Evolutionary conservation across 2,329 filamentous ascomycete genomes (phyloP), one percentile per base, ranked within the genome.

Genomic region (Fusarium luffae): DNA sequence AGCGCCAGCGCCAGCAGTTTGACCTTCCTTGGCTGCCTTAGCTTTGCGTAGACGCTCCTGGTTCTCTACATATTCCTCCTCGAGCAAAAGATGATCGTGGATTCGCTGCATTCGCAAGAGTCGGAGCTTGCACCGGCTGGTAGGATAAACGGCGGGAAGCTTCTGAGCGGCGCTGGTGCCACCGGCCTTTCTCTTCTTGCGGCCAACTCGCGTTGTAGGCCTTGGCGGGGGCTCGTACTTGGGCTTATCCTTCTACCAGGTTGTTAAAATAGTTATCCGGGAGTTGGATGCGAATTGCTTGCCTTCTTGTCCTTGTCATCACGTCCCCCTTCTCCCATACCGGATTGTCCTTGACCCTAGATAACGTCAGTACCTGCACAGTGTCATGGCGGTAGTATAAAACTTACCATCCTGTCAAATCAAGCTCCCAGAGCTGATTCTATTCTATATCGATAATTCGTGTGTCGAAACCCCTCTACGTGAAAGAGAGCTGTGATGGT

Each of bases 11-110:
- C 94, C 93, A 30, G 87, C 85, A 27, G 85, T 87, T 62, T 87
- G 84, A 58, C 88, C 90, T 73, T 92, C 91, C 78, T 93, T 92
- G 58, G 89, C 91, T 2, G 90, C 88, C 86, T 97, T 98, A 69
- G 94, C 92, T 82, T 97, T 98, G 76, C 97, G 91, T 76, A 98
- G 85, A 47, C 93, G 93, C 83, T 99, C 96, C 83, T 99, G 96
- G 81, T 99, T 99, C 85, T 98, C 95, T 68, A 99, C 96, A 73
- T 97, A 99, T 82, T 99, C 96, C 80, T 99, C 96, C 81, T 99
- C 96, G 30, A 99, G 89, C 68, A 99, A 85, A 66, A 99, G 87
- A 78, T 99, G 96, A 79, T 99, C 96, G 85, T 99, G 97, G 76
- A 98, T 94, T 77, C 96, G 91, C 84, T 99, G 96, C 96, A 99